Evolutionary conservation across 352 stramenopile genomes (phyloP).

Genomic region (Phytophthora pseudosyringae): DNA sequence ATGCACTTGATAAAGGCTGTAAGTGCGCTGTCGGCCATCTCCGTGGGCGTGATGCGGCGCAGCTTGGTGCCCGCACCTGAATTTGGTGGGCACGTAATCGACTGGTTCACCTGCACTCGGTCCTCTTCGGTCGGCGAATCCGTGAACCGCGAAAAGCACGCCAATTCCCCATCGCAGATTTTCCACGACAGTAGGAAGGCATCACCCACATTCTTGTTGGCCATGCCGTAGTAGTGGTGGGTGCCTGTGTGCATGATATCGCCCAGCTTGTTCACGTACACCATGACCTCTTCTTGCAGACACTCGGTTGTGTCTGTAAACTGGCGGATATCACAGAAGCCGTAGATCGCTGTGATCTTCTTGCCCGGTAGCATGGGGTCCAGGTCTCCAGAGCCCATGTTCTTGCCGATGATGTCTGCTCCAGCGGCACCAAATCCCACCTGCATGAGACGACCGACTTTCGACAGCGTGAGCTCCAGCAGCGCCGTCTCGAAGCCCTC

Average conservation of each 20-base stretch:
- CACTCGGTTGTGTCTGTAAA: slow-evolving; percentile 93
- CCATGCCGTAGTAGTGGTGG: slow-evolving; percentile 88
- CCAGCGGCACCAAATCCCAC: slow-evolving; percentile 84
- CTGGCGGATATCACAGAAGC: slow-evolving; percentile 95
- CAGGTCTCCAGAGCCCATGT: slow-evolving; percentile 88
- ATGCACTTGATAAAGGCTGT: slow-evolving; percentile 96
- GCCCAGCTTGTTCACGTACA: slow-evolving; percentile 93
- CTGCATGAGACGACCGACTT: slow-evolving; percentile 87
- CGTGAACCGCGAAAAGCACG: slow-evolving; percentile 81
- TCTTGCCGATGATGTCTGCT: slow-evolving; percentile 87
- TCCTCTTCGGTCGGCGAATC: slow-evolving; percentile 81
- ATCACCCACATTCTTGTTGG: slow-evolving; percentile 92
- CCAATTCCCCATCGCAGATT: slow-evolving; percentile 84
- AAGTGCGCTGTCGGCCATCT: slow-evolving; percentile 94
- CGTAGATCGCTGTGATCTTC: slow-evolving; percentile 94
- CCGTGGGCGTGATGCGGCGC: slow-evolving; percentile 82
- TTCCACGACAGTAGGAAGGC: slow-evolving; percentile 96
- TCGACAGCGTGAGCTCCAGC: slow-evolving; percentile 83
- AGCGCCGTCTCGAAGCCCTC: slow-evolving; percentile 79
- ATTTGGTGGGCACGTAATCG: slow-evolving; percentile 74
- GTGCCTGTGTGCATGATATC: slow-evolving; percentile 90
- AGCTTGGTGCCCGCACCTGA: slow-evolving; percentile 64
- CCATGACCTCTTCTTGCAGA: slow-evolving; percentile 92
- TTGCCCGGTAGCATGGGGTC: slow-evolving; percentile 91
- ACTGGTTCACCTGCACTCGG: slow-evolving; percentile 72